phyloP scores from a whole-genome alignment of 2,329 filamentous ascomycete genomes.

The Epichloe glyceriae region DNA sequence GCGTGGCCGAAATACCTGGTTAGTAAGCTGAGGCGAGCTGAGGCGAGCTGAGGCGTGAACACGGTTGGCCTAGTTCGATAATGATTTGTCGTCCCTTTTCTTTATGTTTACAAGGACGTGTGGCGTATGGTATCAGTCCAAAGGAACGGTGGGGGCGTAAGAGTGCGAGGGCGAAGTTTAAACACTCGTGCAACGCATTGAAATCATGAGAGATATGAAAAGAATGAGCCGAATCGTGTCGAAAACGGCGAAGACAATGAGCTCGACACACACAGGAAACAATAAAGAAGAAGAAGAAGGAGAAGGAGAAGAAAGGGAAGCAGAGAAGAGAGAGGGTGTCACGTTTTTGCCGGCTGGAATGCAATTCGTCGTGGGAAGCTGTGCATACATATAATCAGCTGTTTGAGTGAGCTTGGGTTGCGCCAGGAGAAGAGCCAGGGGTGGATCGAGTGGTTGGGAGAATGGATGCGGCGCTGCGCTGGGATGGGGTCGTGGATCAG shows the following conservation, averaged over 20 bases:
- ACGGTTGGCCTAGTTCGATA: not conserved
- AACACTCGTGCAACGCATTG: not conserved
- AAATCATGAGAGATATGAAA: not conserved
- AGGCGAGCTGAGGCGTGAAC: slow-evolving; percentile 2
- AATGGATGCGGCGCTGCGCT: not conserved
- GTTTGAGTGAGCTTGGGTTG: not conserved
- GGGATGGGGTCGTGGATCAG: not conserved
- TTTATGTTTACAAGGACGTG: slow-evolving; percentile 9
- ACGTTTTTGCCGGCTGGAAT: slow-evolving; percentile 3
- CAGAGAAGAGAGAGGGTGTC: slow-evolving; percentile 2
- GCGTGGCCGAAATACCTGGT: not conserved
- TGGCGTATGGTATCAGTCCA: not conserved
- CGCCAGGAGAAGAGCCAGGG: not conserved
- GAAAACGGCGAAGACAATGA: slow-evolving; percentile 1
- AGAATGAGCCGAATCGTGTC: not conserved
- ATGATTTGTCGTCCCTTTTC: not conserved
- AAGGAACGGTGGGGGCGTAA: not conserved
- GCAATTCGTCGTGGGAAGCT: slow-evolving; percentile 3
- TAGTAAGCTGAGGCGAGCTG: slow-evolving; percentile 5
- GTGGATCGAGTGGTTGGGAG: not conserved
- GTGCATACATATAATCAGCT: not conserved
- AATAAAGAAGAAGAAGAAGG: not conserved
- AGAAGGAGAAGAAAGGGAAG: not conserved
- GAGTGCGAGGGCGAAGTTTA: not conserved
- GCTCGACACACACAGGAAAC: not conserved